phyloP scores from a whole-genome alignment of 108 stramenopile genomes.

The Cyclotella distinguenda region DNA sequence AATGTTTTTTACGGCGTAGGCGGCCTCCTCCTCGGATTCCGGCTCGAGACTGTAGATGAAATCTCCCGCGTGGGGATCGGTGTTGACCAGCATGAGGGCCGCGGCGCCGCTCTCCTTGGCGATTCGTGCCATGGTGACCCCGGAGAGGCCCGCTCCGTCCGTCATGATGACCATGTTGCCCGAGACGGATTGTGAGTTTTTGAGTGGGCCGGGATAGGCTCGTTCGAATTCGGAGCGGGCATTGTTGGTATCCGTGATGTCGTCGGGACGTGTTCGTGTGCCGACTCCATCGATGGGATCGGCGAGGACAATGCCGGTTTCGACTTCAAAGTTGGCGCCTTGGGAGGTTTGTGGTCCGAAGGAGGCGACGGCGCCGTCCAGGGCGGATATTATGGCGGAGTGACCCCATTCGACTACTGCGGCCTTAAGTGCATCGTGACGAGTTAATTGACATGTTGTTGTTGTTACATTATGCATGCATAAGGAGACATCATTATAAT shows the following conservation, averaged over 20 bases:
- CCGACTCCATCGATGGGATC: constrained; percentile 71
- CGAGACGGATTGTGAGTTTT: constrained; percentile 73
- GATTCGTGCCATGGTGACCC: constrained; percentile 76
- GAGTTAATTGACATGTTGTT: no score
- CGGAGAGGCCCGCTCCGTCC: constrained; percentile 62
- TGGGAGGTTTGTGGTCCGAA: constrained; percentile 88
- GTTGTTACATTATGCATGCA: no score
- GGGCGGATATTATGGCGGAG: constrained; percentile 84
- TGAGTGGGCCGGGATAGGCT: constrained; percentile 37
- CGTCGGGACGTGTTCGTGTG: constrained; percentile 20
- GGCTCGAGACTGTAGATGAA: constrained; percentile 73
- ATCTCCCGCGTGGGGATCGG: constrained; percentile 75
- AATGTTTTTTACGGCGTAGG: constrained; percentile 57
- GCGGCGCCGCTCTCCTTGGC: constrained; percentile 83
- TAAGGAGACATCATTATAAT: no score
- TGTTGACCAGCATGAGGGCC: constrained; percentile 83
- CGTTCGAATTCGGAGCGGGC: constrained; percentile 18
- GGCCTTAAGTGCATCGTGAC: no score
- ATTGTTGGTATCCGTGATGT: constrained; percentile 3
- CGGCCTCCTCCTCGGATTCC: constrained; percentile 53
- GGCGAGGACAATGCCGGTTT: constrained; percentile 76
- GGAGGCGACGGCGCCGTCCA: constrained; percentile 81
- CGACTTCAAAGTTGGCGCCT: constrained; percentile 86
- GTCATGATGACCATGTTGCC: constrained; percentile 91
- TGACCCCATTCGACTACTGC: constrained; percentile 92